Conservation (phyloP, 2,329 filamentous ascomycete species). For the Fusarium transvaalense region DNA sequence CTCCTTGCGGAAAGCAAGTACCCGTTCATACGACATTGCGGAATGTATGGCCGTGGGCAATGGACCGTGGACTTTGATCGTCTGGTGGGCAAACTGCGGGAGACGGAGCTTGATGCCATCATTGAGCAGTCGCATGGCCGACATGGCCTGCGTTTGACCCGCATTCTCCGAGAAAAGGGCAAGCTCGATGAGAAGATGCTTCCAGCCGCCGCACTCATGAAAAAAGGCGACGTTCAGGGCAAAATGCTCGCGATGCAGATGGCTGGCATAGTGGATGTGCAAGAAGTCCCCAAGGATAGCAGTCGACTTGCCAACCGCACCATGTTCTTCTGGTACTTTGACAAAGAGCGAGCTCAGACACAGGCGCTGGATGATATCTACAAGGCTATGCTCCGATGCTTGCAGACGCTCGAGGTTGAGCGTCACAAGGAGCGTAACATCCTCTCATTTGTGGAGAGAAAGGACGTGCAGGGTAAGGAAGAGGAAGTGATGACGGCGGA, state of each 20-base stretch:
- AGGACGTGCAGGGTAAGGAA: slow-evolving; percentile 86
- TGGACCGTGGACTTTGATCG: slow-evolving; percentile 89
- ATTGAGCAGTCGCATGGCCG: slow-evolving; percentile 82
- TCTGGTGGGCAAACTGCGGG: slow-evolving; percentile 77
- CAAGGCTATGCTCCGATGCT: slow-evolving; percentile 86
- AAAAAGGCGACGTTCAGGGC: slow-evolving; percentile 85
- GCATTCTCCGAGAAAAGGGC: slow-evolving; percentile 86
- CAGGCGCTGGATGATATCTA: slow-evolving; percentile 85
- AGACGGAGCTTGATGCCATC: slow-evolving; percentile 83
- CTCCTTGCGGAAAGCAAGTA: slow-evolving; percentile 77
- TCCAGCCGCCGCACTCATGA: slow-evolving; percentile 83
- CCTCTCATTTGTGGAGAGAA: slow-evolving; percentile 84
- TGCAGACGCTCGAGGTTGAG: slow-evolving; percentile 85
- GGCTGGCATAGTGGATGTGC: slow-evolving; percentile 87
- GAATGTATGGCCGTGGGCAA: slow-evolving; percentile 72
- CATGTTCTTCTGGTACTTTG: slow-evolving; percentile 93
- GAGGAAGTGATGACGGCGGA: slow-evolving; percentile 81
- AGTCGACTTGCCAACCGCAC: slow-evolving; percentile 84
- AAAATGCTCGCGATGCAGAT: slow-evolving; percentile 89
- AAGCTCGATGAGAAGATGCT: slow-evolving; percentile 96
- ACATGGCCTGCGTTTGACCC: slow-evolving; percentile 83
- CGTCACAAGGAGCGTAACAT: slow-evolving; percentile 77
- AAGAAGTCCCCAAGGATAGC: slow-evolving; percentile 92
- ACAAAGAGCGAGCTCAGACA: slow-evolving; percentile 76
- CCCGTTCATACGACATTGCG: slow-evolving; percentile 76